A percentile compares a stretch with the other conserved stretches of the same genome.
These are phyloP conservation scores for Pholiota molesta DNA, from an alignment of 768 basidiomycete species.

Conservation along the genomic window DNA sequence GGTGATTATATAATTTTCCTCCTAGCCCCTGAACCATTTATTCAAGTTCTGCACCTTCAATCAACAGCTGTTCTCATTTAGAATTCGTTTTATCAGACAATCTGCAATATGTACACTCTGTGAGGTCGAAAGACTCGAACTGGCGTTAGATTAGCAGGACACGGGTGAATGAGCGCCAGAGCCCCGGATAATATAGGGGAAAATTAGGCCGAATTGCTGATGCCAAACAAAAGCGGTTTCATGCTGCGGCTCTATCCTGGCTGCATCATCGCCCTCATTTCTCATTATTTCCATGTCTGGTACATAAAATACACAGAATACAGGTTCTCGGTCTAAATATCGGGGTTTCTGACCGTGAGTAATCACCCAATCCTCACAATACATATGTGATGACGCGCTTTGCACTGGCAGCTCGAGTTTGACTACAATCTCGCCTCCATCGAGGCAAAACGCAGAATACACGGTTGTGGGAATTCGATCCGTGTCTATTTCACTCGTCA, in stretches of 20 bases:
- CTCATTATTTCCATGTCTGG: not conserved
- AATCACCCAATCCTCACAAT: not conserved
- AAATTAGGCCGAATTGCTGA: not conserved
- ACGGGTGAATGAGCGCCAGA: too few species aligned
- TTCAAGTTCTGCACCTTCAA: too few species aligned
- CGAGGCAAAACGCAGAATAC: not conserved
- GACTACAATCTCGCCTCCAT: not conserved
- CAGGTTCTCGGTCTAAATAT: not conserved
- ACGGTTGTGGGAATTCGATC: conserved; percentile 24
- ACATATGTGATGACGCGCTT: not conserved
- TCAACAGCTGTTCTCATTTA: too few species aligned
- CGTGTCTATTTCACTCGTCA: conserved; percentile 16
- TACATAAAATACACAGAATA: not conserved
- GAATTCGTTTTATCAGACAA: too few species aligned
- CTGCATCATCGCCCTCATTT: not conserved
- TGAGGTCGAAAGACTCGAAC: too few species aligned
- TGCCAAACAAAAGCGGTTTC: not conserved
- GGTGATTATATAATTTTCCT: not conserved
- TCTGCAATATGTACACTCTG: too few species aligned
- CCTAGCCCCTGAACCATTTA: too few species aligned
- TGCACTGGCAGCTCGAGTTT: not conserved
- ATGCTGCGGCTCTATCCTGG: not conserved
- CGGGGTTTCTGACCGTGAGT: not conserved
- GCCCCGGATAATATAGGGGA: too few species aligned
- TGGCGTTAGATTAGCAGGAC: too few species aligned